phyloP scores from a whole-genome alignment of 441 rosid species.

The Raphanus hybrid region DNA sequence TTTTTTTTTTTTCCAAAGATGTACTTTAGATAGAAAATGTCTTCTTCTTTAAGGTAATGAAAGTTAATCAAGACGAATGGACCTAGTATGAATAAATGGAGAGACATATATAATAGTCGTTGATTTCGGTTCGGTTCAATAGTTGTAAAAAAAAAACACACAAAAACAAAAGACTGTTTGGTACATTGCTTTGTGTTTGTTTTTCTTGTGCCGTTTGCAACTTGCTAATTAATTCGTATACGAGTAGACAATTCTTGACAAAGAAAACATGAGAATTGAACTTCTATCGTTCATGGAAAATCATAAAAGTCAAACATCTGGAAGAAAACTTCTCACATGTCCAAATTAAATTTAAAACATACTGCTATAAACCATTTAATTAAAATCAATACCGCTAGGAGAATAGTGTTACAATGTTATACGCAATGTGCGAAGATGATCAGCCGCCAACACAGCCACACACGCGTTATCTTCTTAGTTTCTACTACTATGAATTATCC shows the following conservation, averaged over 20 bases:
- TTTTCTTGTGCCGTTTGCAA: conserved; percentile 10
- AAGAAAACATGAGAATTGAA: background rate
- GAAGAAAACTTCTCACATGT: conserved; percentile 28
- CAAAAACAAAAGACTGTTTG: background rate
- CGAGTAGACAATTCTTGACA: background rate
- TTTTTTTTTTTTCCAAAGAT: background rate
- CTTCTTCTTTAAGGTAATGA: background rate
- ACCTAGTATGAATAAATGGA: background rate
- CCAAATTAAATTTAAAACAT: background rate
- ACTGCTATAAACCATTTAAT: background rate
- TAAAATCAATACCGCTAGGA: background rate
- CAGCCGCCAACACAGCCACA: conserved; percentile 41
- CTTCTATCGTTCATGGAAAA: background rate
- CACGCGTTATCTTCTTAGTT: conserved; percentile 33
- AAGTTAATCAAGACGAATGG: background rate
- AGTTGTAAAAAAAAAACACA: background rate
- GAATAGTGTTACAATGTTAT: conserved; percentile 17
- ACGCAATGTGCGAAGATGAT: conserved; percentile 41
- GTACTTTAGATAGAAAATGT: background rate
- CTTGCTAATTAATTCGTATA: background rate
- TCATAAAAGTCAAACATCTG: conserved; percentile 34
- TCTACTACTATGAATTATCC: conserved; percentile 9
- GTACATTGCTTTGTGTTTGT: background rate
- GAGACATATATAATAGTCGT: background rate
- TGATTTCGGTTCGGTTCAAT: background rate